Base-by-base conservation (phyloP, 352 stramenopile species). In the Pythium apleroticum region DNA sequence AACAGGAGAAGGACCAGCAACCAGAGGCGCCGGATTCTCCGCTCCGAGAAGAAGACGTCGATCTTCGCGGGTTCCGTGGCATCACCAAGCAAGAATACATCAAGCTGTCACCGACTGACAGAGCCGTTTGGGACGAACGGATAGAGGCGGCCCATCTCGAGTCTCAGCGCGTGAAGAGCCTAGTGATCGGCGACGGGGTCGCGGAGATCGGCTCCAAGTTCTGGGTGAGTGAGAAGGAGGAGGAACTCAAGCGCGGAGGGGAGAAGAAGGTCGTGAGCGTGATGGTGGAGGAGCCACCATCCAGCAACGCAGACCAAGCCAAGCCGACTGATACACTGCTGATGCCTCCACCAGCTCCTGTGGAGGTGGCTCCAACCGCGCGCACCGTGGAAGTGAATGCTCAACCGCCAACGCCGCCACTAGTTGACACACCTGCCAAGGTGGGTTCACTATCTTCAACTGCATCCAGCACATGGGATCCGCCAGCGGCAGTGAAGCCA, bases 41-140 rank as follows among this genome's bases (percentile, higher is more conserved):
- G 48, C 24, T 67, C 4, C 41, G 49, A 19, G 55, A 63, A 15
- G 61, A 73, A 43, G 56, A 69, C 30, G 72, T 84, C 39, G 71
- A 86, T 39, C 56, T 90, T 43, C 69, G 70, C 20, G 78, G 72
- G 12, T 90, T 90, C 52, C 75, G 78, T 24, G 78, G 78, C 9
- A 88, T 91, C 61, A 86, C 80, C 1, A 79, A 89, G 67, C 60
- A 84, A 41, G 76, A 91, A 46, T 90, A 90, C 57, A 69, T 64
- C 53, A 63, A 66, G n/a, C 69, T 90, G 55, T 63, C 70, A 17
- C 58, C 72, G 5, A n/a, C 39, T 2, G 78, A 89, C 15, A 75
- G 75, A 9, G 68, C 61, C 14, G 77, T 84, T 17, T 91, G 84
- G 84, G 79, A 90, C 25, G 72, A 65, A 12, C 73, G 81, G 39